phyloP scores from a whole-genome alignment of 2,329 filamentous ascomycete species.

The Mycosphaerelloides madeirae region DNA sequence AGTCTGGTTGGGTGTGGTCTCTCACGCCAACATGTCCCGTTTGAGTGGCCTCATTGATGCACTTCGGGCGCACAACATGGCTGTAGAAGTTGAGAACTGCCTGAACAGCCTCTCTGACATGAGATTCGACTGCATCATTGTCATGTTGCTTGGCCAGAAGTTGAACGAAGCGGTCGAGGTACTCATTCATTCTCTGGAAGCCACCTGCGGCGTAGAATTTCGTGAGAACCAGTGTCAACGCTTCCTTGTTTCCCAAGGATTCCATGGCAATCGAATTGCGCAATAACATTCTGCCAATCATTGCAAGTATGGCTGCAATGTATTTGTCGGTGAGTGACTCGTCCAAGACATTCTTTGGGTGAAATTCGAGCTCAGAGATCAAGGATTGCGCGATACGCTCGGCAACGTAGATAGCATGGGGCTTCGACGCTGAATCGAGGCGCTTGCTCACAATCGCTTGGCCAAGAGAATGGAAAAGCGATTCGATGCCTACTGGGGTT shows the following conservation, averaged over 20 bases:
- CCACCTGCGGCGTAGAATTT: slow-evolving; percentile 82
- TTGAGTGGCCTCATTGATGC: slow-evolving; percentile 70
- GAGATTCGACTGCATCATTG: slow-evolving; percentile 13
- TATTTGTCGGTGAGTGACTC: slow-evolving; percentile 24
- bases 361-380: slow-evolving; percentile 25
- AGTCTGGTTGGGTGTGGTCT: slow-evolving; percentile 48
- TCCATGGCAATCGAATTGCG: slow-evolving; percentile 25
- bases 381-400: slow-evolving; percentile 64
- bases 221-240: slow-evolving; percentile 68
- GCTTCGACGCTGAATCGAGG: slow-evolving; percentile 58
- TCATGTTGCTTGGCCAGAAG: slow-evolving; percentile 40
- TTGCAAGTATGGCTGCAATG: slow-evolving; percentile 19
- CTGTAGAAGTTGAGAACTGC: slow-evolving; percentile 80
- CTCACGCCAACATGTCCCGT: slow-evolving; percentile 49
- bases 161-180: slow-evolving; percentile 26
- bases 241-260: slow-evolving; percentile 26
- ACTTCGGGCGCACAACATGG: slow-evolving; percentile 70
- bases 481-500: slow-evolving; percentile 72
- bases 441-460: slow-evolving; percentile 74
- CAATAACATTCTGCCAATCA: slow-evolving; percentile 22
- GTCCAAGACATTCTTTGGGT: slow-evolving; percentile 19
- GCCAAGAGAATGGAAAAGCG: slow-evolving; percentile 80
- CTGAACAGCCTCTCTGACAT: slow-evolving; percentile 51
- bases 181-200: slow-evolving; percentile 63
- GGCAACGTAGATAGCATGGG: slow-evolving; percentile 57